Evolutionary conservation across 2,329 filamentous ascomycete genomes (phyloP).

Genomic region (Fusarium veterinarium): DNA sequence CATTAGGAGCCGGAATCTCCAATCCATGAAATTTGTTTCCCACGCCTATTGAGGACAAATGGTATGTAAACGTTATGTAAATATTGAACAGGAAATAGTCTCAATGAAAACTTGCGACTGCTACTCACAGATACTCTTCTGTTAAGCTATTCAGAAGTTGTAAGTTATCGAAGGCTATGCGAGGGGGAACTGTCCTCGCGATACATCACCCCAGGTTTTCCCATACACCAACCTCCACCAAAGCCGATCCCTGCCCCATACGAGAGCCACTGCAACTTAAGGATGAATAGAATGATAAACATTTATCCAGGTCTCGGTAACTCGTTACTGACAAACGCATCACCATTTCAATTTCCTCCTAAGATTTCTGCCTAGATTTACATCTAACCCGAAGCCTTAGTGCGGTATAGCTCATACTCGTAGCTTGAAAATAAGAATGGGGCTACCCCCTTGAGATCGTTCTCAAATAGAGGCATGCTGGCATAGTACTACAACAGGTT

Average conservation of each 20-base stretch:
- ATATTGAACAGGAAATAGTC: neutral
- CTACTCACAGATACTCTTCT: neutral
- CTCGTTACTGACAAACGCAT: neutral
- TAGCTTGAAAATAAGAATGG: constrained; percentile 40
- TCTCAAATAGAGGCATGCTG: constrained; percentile 40
- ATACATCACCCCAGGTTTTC: neutral
- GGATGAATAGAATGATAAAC: neutral
- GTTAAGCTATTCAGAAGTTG: neutral
- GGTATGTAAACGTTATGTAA: neutral
- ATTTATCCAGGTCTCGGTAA: neutral
- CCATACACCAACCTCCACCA: neutral
- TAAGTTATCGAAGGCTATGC: neutral
- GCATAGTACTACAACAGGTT: constrained; percentile 44
- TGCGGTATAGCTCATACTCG: constrained; percentile 37
- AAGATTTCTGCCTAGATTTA: too few relatives aligned
- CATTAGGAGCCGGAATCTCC: neutral
- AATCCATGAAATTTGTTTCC: neutral
- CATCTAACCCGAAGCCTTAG: too few relatives aligned
- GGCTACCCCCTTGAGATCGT: constrained; percentile 43
- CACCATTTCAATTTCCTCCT: neutral
- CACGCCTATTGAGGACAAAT: neutral
- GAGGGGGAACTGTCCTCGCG: neutral
- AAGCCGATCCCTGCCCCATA: neutral
- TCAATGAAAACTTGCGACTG: neutral
- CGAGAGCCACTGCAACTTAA: neutral